Conservation (phyloP, 768 basidiomycete species). For the Kwoniella sp. region DNA sequence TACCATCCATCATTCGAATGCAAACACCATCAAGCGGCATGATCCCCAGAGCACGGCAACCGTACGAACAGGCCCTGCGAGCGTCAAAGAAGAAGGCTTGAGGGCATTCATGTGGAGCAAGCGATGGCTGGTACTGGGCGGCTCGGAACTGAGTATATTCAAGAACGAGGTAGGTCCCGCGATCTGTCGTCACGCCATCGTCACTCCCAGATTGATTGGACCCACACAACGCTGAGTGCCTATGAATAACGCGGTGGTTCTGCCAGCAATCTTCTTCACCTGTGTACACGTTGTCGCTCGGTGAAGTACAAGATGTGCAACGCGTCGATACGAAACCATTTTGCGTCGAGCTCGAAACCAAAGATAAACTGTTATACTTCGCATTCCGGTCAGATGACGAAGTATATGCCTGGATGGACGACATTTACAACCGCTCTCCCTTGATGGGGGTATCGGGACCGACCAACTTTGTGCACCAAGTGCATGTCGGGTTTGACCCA, state of each 20-base stretch:
- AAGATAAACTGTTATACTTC: slow-evolving; percentile 81
- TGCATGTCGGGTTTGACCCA: slow-evolving; percentile 96
- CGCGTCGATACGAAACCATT: slow-evolving; percentile 93
- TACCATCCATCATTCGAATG: slow-evolving; percentile 20
- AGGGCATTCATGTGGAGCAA: slow-evolving; percentile 88
- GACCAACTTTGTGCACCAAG: slow-evolving; percentile 97
- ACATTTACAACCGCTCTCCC: slow-evolving; percentile 88
- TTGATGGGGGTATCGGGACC: slow-evolving; percentile 91
- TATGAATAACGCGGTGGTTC: slow-evolving; percentile 5
- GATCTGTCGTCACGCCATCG: background rate
- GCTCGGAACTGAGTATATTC: slow-evolving; percentile 75
- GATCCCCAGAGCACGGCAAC: slow-evolving; percentile 15
- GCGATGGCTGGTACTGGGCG: slow-evolving; percentile 85
- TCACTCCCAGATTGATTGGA: background rate
- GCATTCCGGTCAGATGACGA: slow-evolving; percentile 71
- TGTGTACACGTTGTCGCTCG: slow-evolving; percentile 60
- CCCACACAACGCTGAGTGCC: too few relatives aligned
- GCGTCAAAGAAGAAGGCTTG: slow-evolving; percentile 91
- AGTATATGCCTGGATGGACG: slow-evolving; percentile 97
- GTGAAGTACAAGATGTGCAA: slow-evolving; percentile 81
- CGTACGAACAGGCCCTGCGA: slow-evolving; percentile 65
- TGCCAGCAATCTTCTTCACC: slow-evolving; percentile 31
- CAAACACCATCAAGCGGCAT: background rate
- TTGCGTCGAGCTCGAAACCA: slow-evolving; percentile 82
- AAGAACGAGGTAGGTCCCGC: slow-evolving; percentile 78